Conservation (phyloP, 352 stramenopile species). For the Phytophthora gonapodyides region DNA sequence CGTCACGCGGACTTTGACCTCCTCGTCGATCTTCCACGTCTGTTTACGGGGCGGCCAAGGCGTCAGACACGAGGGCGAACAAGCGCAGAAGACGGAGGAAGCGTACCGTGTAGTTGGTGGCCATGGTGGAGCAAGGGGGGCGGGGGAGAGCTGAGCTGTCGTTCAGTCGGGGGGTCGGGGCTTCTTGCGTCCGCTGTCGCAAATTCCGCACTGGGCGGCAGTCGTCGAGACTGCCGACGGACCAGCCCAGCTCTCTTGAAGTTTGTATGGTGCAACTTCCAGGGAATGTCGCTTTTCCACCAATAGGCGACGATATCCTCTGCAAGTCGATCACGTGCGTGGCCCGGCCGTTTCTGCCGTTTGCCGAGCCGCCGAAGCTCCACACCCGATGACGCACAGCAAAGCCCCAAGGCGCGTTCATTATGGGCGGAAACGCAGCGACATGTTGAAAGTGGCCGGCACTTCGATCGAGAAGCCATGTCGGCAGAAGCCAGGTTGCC, state of each 20-base stretch:
- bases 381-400: conserved; percentile 3
- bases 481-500: conserved; percentile 9
- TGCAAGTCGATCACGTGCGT: conserved; percentile 2
- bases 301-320: conserved; percentile 4
- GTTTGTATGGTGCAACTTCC: conserved; percentile 35
- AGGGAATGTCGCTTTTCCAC: conserved; percentile 11
- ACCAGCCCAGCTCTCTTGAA: conserved; percentile 17
- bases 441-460: conserved; percentile 17
- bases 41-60: conserved; percentile 9
- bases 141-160: background rate
- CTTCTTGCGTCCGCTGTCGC: conserved; percentile 35
- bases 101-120: conserved; percentile 47
- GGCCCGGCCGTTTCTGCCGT: conserved; percentile 9
- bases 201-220: conserved; percentile 50
- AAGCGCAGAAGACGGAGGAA: background rate
- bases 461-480: conserved; percentile 5
- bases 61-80: background rate
- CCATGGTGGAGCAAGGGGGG: conserved; percentile 26
- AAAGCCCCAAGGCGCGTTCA: conserved; percentile 13
- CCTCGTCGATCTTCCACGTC: conserved; percentile 89
- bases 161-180: conserved; percentile 6
- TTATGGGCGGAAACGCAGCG: conserved; percentile 6
- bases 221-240: conserved; percentile 5
- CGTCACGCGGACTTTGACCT: conserved; percentile 75
- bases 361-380: conserved; percentile 13